Conservation (phyloP, 163 green algal species). For the Chlorella variabilis region DNA sequence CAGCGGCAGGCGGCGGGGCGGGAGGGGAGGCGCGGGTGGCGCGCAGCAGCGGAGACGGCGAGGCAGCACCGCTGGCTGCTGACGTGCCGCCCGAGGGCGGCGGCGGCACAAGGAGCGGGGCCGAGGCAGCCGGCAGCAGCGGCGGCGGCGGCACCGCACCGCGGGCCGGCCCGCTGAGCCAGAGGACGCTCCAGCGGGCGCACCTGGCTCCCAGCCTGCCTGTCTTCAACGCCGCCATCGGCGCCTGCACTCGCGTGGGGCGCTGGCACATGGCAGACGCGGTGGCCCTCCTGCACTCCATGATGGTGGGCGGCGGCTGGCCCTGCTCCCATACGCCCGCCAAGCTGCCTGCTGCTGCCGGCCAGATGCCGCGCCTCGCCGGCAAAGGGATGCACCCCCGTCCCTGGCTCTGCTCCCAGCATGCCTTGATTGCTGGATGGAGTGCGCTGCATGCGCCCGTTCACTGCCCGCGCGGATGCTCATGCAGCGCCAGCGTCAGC, state of each 20-base stretch:
- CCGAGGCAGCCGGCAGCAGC: neutral
- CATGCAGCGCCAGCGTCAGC: too few relatives aligned
- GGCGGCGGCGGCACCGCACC: neutral
- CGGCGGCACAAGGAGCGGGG: neutral
- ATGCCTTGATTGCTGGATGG: too few relatives aligned
- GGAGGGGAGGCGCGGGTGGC: neutral
- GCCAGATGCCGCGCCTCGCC: too few relatives aligned
- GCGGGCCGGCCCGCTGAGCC: neutral
- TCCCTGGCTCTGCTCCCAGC: too few relatives aligned
- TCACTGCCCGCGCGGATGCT: too few relatives aligned
- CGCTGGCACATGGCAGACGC: slow-evolving; percentile 9
- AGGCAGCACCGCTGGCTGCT: neutral
- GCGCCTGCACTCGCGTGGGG: slow-evolving; percentile 26
- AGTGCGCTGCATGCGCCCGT: too few relatives aligned
- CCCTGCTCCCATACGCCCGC: too few relatives aligned
- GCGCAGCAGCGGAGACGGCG: too few relatives aligned
- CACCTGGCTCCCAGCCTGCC: slow-evolving; percentile 3
- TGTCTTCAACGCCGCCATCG: slow-evolving; percentile 36
- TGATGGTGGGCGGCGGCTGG: slow-evolving; percentile 10
- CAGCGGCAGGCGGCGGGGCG: neutral
- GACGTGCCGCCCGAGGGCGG: too few relatives aligned
- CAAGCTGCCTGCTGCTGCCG: too few relatives aligned
- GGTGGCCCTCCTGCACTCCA: slow-evolving; percentile 18
- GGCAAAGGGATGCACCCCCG: too few relatives aligned
- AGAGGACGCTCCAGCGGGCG: neutral